Base-by-base conservation (phyloP, 2,329 filamentous ascomycete genomes). In the Colletotrichum truncatum region DNA sequence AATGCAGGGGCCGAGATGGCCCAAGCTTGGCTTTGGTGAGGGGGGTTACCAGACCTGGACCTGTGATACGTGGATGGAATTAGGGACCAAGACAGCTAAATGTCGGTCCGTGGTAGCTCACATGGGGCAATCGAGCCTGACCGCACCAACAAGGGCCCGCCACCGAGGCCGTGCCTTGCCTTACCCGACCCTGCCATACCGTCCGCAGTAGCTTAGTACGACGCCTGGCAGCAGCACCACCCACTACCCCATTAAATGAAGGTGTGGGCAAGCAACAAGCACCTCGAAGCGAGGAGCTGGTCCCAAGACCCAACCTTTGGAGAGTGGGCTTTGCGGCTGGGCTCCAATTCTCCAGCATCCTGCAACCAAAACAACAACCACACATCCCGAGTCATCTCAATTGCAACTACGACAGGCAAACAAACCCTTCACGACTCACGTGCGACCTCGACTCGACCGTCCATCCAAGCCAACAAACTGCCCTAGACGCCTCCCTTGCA, bases 141-240 rank as follows among this genome's bases (percentile, higher is more conserved):
- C 26, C 49, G 57, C 49, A 61, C 61, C 53, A 60, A 64, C 38
- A 64, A 54, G 55, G 61, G 38, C 30, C 61, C 46, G 61, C 54
- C 56, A 54, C 62, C 56, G 41, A 54, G 41, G 58, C 32, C 49
- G 28, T 30, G 30, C 25, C 46, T 41, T 21, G 49, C 49, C 51
- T 61, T 56, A 34, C 58, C 51, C 48, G 48, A 16, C 48, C 32
- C 16, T 18, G 39, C 48, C 23, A 16, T 43, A 36, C 57, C 34
- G 49, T 30, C 58, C 39, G 53, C 53, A 38, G 16, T 23, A 26
- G 11, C 25, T 26, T 43, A 16, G 39, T 16, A 32, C 7, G 7
- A 32, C 30, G 30, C 30, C 39, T 16, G 39, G 39, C 39, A 21
- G 39, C 18, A n/a, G n/a, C 39, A 23, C 18, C 25, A 43, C 21